Evolutionary conservation across 768 basidiomycete species (phyloP).

Genomic region (Nevesoporus exiguus): DNA sequence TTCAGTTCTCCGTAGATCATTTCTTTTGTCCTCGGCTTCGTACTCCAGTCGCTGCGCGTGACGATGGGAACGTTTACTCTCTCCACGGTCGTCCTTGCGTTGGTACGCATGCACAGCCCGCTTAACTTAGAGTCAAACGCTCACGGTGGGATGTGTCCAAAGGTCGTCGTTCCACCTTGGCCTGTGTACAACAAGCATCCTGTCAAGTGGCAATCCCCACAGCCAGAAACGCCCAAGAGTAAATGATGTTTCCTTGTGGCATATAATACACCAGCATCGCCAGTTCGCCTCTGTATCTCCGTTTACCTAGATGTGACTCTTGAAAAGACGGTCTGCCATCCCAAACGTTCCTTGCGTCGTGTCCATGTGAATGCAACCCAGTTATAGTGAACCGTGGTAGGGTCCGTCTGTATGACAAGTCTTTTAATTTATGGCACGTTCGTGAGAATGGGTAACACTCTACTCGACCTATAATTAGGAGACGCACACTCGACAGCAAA

Average conservation of each 20-base stretch:
- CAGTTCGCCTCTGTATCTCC: too few relatives aligned
- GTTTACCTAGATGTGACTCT: too few relatives aligned
- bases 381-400: neutral
- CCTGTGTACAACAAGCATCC: slow-evolving; percentile 36
- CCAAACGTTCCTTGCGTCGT: too few relatives aligned
- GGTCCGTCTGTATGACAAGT: too few relatives aligned
- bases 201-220: slow-evolving; percentile 23
- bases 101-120: slow-evolving; percentile 14
- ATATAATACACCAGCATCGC: neutral
- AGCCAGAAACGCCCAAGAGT: slow-evolving; percentile 19
- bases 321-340: too few relatives aligned
- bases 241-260: slow-evolving; percentile 8
- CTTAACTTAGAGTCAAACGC: neutral
- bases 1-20: slow-evolving; percentile 19
- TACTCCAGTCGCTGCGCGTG: slow-evolving; percentile 25
- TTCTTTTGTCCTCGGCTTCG: slow-evolving; percentile 30
- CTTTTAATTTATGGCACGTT: too few relatives aligned
- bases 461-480: too few relatives aligned
- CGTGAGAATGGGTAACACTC: too few relatives aligned
- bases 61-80: slow-evolving; percentile 24
- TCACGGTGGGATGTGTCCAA: neutral
- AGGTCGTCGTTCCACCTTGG: slow-evolving; percentile 72
- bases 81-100: slow-evolving; percentile 17
- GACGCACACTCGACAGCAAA: too few relatives aligned
- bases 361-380: neutral